Conservation (phyloP, 2,329 filamentous ascomycete genomes). For the Neonectria ditissima region DNA sequence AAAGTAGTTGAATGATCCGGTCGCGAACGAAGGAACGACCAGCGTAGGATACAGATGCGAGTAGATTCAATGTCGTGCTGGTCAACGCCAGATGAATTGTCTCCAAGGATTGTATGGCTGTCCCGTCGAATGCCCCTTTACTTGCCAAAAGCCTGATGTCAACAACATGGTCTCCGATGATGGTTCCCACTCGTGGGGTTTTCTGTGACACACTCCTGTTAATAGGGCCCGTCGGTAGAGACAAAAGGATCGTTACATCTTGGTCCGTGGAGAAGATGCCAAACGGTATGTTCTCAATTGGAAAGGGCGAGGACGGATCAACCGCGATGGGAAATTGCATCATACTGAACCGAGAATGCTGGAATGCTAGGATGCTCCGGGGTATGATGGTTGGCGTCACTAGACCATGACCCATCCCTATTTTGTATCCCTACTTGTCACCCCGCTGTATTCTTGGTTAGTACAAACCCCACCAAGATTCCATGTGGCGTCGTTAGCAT, state of each 20-base stretch:
- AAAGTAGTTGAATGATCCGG: background rate
- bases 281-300: constrained; percentile 4
- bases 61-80: background rate
- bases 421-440: background rate
- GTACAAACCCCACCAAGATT: background rate
- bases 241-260: background rate
- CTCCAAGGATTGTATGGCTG: background rate
- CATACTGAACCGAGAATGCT: background rate
- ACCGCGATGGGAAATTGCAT: background rate
- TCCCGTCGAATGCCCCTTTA: background rate
- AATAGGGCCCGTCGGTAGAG: background rate
- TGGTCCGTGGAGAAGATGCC: background rate
- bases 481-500: background rate
- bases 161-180: constrained; percentile 3
- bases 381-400: background rate
- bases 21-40: background rate
- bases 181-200: background rate
- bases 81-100: background rate
- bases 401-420: background rate
- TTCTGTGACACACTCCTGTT: background rate
- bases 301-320: background rate
- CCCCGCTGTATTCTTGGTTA: background rate
- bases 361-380: background rate
- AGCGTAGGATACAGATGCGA: background rate
- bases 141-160: background rate